A percentile compares a stretch with the other conserved stretches of the same genome.
These are phyloP conservation scores for Diaporthe sp. DNA, from an alignment of 2,329 filamentous ascomycete genomes.

Conservation along the genomic window DNA sequence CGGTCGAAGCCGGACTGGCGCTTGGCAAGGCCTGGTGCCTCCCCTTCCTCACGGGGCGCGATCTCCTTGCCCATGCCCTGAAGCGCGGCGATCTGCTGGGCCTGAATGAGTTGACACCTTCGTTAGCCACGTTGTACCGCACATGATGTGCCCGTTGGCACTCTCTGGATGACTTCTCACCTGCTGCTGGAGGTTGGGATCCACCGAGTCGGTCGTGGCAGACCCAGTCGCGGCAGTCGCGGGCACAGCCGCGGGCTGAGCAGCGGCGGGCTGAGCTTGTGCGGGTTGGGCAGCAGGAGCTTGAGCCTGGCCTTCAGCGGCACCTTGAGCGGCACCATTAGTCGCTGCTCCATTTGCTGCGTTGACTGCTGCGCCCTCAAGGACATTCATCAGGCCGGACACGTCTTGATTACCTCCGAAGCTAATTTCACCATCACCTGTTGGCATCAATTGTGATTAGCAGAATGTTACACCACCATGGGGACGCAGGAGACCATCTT, in stretches of 20 bases:
- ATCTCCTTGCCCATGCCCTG: slow-evolving; percentile 64
- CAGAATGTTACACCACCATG: background rate
- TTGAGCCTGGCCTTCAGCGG: slow-evolving; percentile 42
- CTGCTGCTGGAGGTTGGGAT: slow-evolving; percentile 52
- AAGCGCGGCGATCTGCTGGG: slow-evolving; percentile 57
- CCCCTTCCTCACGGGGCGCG: slow-evolving; percentile 51
- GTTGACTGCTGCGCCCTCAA: slow-evolving; percentile 60
- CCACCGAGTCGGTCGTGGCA: slow-evolving; percentile 42
- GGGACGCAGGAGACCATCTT: slow-evolving; percentile 27
- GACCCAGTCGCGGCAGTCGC: slow-evolving; percentile 38
- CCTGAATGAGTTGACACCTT: slow-evolving; percentile 42
- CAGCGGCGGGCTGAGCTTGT: slow-evolving; percentile 42
- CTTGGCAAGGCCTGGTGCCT: slow-evolving; percentile 51
- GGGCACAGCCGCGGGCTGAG: slow-evolving; percentile 40
- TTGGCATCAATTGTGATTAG: slow-evolving; percentile 34
- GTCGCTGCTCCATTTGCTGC: slow-evolving; percentile 49
- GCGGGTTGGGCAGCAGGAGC: slow-evolving; percentile 43
- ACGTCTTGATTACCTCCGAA: slow-evolving; percentile 61
- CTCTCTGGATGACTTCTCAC: slow-evolving; percentile 43
- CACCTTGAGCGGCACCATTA: slow-evolving; percentile 44
- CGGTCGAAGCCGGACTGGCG: slow-evolving; percentile 61
- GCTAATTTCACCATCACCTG: slow-evolving; percentile 60
- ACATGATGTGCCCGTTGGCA: background rate
- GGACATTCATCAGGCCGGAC: slow-evolving; percentile 57
- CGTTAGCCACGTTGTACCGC: slow-evolving; percentile 32